A percentile compares a stretch with the other conserved stretches of the same genome.
phyloP scores from a whole-genome alignment of 1,284 basidiomycete genomes.

The Cutaneotrichosporon mucoides region DNA sequence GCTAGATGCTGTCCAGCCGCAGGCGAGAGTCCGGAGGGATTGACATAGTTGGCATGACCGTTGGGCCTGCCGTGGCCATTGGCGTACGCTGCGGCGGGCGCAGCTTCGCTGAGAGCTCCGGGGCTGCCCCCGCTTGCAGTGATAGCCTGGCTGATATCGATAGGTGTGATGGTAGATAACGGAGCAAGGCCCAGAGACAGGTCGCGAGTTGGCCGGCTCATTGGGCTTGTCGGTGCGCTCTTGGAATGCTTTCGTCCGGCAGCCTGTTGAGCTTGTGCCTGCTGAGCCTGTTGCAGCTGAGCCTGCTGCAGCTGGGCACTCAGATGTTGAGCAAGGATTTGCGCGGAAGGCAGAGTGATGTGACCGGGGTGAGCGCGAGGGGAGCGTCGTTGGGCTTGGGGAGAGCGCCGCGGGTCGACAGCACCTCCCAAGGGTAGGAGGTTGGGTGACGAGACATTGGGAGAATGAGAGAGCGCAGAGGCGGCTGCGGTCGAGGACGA shows the following conservation, averaged over 20 bases:
- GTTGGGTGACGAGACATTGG: background rate
- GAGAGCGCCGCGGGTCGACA: background rate
- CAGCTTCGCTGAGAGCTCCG: too few relatives aligned
- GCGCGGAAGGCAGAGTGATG: background rate
- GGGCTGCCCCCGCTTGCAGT: too few relatives aligned
- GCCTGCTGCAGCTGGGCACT: background rate
- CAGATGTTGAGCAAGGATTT: slow-evolving; percentile 4
- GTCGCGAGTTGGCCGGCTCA: slow-evolving; percentile 3
- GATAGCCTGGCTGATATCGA: slow-evolving; percentile 6
- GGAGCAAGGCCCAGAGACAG: slow-evolving; percentile 5
- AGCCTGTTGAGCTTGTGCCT: background rate
- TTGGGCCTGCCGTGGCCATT: background rate
- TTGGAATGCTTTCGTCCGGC: slow-evolving; percentile 3
- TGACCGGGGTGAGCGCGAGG: background rate
- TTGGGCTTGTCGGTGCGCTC: slow-evolving; percentile 14
- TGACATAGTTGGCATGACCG: background rate
- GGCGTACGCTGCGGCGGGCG: background rate
- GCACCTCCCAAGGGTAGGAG: background rate
- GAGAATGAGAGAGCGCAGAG: background rate
- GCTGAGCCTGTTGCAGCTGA: too few relatives aligned
- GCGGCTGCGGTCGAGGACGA: background rate
- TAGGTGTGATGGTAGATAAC: slow-evolving; percentile 12
- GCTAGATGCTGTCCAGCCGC: background rate
- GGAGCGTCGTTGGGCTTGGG: background rate
- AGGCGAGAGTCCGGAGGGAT: background rate